Percentiles rank a stretch among this genome's conserved stretches.
Conservation (phyloP, 148 eudicot genomes). For the Vaccinium vitisidaea region DNA sequence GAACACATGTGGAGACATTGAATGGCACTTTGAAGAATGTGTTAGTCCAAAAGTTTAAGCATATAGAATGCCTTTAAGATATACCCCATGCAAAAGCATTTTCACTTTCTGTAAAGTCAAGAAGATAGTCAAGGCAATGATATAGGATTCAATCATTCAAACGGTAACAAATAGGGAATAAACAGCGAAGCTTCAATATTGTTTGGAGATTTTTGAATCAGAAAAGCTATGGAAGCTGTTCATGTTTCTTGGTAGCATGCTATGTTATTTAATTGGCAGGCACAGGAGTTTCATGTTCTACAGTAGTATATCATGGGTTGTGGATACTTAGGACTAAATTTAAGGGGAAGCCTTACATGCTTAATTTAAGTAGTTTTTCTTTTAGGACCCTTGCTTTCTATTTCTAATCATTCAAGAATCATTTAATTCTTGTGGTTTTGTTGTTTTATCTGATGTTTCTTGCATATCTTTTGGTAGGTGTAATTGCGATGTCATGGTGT, state of each 20-base stretch:
- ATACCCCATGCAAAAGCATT: not conserved
- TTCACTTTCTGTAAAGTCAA: not conserved
- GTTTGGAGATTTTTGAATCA: not conserved
- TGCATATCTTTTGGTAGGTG: slow-evolving; percentile 30
- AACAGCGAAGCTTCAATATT: not conserved
- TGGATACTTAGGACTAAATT: not conserved
- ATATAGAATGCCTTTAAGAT: not conserved
- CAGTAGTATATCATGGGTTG: not conserved
- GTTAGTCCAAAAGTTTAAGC: not conserved
- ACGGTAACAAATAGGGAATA: not conserved
- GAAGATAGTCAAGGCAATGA: not conserved
- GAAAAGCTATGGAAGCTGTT: not conserved
- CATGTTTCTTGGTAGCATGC: not conserved
- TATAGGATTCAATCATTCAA: not conserved
- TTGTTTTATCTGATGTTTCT: slow-evolving; percentile 17
- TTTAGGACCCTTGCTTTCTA: not conserved
- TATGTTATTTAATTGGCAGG: not conserved
- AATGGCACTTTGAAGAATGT: not conserved
- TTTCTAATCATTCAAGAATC: not conserved
- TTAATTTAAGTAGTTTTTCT: not conserved
- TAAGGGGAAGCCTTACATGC: not conserved
- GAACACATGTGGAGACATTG: not conserved
- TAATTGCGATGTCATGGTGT: slow-evolving; percentile 97
- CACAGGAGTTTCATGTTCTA: not conserved
- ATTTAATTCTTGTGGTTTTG: not conserved